These are phyloP conservation scores for Miscanthus lutarioriparius DNA, from an alignment of 176 grass and related monocot genomes.

Conservation along the genomic window DNA sequence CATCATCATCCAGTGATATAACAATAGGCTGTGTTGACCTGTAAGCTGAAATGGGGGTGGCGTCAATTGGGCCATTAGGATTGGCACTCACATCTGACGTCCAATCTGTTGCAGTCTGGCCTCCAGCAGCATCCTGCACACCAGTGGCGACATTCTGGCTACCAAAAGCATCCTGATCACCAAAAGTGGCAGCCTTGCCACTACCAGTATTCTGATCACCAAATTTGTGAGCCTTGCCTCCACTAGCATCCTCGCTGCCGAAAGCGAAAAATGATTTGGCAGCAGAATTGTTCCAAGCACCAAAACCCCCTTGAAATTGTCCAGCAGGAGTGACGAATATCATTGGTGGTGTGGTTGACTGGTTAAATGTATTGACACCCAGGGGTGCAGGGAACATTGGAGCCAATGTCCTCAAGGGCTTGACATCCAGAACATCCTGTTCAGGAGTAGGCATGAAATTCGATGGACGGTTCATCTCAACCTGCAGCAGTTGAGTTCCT, in stretches of 20 bases:
- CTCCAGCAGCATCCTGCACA: constrained; percentile 16
- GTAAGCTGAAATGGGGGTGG: constrained; percentile 54
- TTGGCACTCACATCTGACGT: background rate
- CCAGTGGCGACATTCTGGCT: background rate
- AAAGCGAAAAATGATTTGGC: constrained; percentile 22
- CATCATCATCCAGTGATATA: constrained; percentile 45
- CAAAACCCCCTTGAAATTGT: constrained; percentile 36
- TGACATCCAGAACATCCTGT: constrained; percentile 65
- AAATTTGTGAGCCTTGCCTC: background rate
- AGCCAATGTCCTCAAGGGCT: constrained; percentile 70
- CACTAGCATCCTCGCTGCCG: background rate
- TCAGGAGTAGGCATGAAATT: constrained; percentile 50
- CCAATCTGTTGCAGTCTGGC: constrained; percentile 34
- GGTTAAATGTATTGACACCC: constrained; percentile 58
- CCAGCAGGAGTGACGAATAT: constrained; percentile 54
- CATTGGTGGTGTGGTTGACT: constrained; percentile 50
- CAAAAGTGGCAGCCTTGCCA: constrained; percentile 7
- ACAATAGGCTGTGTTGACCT: constrained; percentile 22
- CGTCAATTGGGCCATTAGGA: constrained; percentile 47
- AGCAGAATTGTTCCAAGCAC: constrained; percentile 23
- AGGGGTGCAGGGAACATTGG: constrained; percentile 90
- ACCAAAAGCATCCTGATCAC: background rate
- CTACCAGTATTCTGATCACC: constrained; percentile 11
- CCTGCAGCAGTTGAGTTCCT: constrained; percentile 16
- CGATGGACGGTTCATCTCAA: constrained; percentile 33